Evolutionary conservation across 495 filamentous ascomycete genomes (phyloP).

Genomic region (Coniosporium apollinis): DNA sequence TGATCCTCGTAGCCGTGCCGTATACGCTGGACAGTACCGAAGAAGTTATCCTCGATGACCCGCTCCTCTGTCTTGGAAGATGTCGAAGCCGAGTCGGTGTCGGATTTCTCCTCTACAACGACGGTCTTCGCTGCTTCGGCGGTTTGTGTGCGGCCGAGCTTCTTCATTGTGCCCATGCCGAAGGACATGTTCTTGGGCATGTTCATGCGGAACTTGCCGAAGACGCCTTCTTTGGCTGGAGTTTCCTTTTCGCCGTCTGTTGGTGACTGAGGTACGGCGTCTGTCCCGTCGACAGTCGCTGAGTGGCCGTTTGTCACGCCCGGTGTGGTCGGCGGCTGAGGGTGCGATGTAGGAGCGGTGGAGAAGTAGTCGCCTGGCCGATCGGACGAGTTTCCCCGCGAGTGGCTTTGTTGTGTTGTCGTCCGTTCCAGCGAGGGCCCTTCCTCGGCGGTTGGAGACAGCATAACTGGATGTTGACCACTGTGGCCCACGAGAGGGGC

Average conservation of each 20-base stretch:
- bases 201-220: slow-evolving; percentile 76
- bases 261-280: slow-evolving; percentile 20
- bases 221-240: slow-evolving; percentile 50
- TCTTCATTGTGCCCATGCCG: slow-evolving; percentile 64
- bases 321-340: slow-evolving; percentile 5
- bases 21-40: slow-evolving; percentile 63
- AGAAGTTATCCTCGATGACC: slow-evolving; percentile 66
- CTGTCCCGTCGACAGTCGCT: slow-evolving; percentile 6
- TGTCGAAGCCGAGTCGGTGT: slow-evolving; percentile 53
- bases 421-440: slow-evolving; percentile 26
- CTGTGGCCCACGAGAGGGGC: slow-evolving; percentile 12
- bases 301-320: slow-evolving; percentile 7
- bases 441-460: slow-evolving; percentile 36
- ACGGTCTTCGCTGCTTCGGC: slow-evolving; percentile 54
- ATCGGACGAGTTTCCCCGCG: slow-evolving; percentile 30
- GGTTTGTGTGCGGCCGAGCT: slow-evolving; percentile 57
- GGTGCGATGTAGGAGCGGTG: slow-evolving; percentile 16
- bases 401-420: slow-evolving; percentile 27
- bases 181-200: slow-evolving; percentile 59
- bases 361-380: slow-evolving; percentile 53
- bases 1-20: slow-evolving; percentile 63
- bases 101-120: slow-evolving; percentile 59
- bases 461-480: slow-evolving; percentile 20
- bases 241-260: slow-evolving; percentile 54
- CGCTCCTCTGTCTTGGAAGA: slow-evolving; percentile 52